These are phyloP conservation scores for Rhodosporidiobolus sp. DNA, from an alignment of 768 basidiomycete species.

Conservation along the genomic window DNA sequence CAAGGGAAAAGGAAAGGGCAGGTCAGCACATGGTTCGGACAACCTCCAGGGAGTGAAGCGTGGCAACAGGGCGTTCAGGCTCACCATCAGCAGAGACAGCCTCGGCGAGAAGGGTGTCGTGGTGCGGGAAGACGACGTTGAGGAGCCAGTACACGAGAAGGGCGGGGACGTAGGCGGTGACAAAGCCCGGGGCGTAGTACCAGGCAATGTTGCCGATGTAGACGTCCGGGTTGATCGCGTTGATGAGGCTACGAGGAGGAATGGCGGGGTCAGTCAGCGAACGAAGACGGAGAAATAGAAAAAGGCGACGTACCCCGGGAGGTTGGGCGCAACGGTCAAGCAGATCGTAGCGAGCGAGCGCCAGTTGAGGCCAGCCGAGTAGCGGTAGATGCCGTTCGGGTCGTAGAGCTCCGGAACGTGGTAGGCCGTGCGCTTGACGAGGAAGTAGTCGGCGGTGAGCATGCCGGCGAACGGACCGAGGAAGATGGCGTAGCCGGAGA, in stretches of 20 bases:
- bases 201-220: slow-evolving; percentile 54
- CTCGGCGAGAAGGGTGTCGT: slow-evolving; percentile 32
- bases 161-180: slow-evolving; percentile 32
- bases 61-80: too few relatives aligned
- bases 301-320: background rate
- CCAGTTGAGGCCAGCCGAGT: slow-evolving; percentile 59
- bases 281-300: background rate
- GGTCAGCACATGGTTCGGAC: too few relatives aligned
- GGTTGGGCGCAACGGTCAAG: slow-evolving; percentile 6
- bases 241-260: slow-evolving; percentile 59
- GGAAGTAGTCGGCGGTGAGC: slow-evolving; percentile 60
- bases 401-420: slow-evolving; percentile 70
- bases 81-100: slow-evolving; percentile 29
- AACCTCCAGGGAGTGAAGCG: too few relatives aligned
- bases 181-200: slow-evolving; percentile 29
- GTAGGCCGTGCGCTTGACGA: slow-evolving; percentile 59
- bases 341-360: slow-evolving; percentile 54
- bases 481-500: slow-evolving; percentile 72
- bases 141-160: slow-evolving; percentile 25
- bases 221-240: slow-evolving; percentile 67
- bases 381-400: slow-evolving; percentile 53
- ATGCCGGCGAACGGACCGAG: slow-evolving; percentile 61
- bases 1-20: background rate
- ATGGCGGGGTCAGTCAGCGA: slow-evolving; percentile 57
- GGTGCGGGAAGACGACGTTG: slow-evolving; percentile 34